Base-by-base conservation (phyloP, 768 basidiomycete species). In the Austroboletus eburneus region DNA sequence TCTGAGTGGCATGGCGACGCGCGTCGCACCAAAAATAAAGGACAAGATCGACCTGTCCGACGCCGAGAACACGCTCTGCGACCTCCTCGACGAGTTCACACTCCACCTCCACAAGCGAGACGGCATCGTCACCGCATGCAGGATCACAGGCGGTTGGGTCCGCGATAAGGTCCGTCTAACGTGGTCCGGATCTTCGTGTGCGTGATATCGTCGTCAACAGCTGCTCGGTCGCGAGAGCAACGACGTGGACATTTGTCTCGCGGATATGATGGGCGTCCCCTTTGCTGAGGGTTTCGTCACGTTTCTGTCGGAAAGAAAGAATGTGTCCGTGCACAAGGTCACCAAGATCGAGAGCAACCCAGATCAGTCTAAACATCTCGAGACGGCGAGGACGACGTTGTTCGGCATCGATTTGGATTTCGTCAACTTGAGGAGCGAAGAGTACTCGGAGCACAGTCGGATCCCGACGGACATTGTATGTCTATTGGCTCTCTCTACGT, bases 101-200 rank as follows among this genome's bases (percentile, higher is more conserved):
- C 67, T 63, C 13, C 69, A 77, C 54, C 69, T 85, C 54, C 75
- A 72, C 46, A 63, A 70, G 46, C 71, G 76, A 27, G 73, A 79
- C 42, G 75, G 73, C 9, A 72, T 81, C 18, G 65, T 67, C 5
- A 83, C 81, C 0, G 75, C 79, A 1, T 95, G 95, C 63, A 78
- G 96, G 55, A 89, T 99, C 39, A 96, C 93, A 10, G 96, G 96
- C 16, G 96, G 96, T 17, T 99, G 96, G 96, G 96, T 98, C 37
- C 75, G 96, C 59, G 96, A 99, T 67, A 99, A 99, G 84, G 95
- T 93, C 50, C 56, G 70, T 64, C 22, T 4, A 17, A n/a, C n/a
- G n/a, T n/a, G n/a, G n/a, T n/a, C n/a, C n/a, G n/a, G n/a, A n/a
- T 23, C 42, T 23, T 16, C 33, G 49, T 21, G 42, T 48, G 54